Base-by-base conservation (phyloP, 2,329 filamentous ascomycete species). In the Corinectria fuckeliana region DNA sequence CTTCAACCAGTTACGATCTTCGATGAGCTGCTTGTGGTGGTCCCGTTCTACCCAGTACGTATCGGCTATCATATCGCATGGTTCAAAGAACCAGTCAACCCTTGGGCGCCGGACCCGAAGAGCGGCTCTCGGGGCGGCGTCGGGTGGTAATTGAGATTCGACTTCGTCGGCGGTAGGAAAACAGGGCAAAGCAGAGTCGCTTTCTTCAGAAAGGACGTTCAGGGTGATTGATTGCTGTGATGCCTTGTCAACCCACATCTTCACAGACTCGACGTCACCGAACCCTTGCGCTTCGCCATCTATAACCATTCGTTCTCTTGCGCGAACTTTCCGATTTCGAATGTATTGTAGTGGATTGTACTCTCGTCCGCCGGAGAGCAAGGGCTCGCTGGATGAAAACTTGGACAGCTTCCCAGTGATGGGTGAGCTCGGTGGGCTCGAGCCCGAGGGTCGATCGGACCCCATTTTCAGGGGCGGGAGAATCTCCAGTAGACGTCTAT, bases 291-390 rank as follows among this genome's bases (percentile, higher is more conserved):
- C 81, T 62, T 92, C 88, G 14, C 91, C 88, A 69, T 95, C 87
- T 30, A 97, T 88, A 0, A 84, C 77, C 64, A 85, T 88, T 38
- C 91, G 86, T 76, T 96, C 91, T 14, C 93, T 85, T 23, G 90
- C 89, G 62, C 95, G 85, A 11, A 95, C 85, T 72, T 93, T 94
- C 47, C 94, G 86, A 72, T 99, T 98, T 18, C 95, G 89, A 55
- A 98, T 91, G 68, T 92, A 92, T 75, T 98, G 95, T 21, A 99
- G 78, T 4, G 94, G 95, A 72, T 99, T 97, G 73, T 98, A 98
- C 2, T 82, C 78, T 51, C 93, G 88, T 4, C 91, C 90, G 7
- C 89, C 74, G 58, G 67, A 78, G 50, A 62, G 75, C 74, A 54
- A 74, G 60, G 58, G 74, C 52, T 67, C 79, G 28, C 65, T 57